Conservation (phyloP, 2,329 filamentous ascomycete species). For the Ophiostoma pallidulum region DNA sequence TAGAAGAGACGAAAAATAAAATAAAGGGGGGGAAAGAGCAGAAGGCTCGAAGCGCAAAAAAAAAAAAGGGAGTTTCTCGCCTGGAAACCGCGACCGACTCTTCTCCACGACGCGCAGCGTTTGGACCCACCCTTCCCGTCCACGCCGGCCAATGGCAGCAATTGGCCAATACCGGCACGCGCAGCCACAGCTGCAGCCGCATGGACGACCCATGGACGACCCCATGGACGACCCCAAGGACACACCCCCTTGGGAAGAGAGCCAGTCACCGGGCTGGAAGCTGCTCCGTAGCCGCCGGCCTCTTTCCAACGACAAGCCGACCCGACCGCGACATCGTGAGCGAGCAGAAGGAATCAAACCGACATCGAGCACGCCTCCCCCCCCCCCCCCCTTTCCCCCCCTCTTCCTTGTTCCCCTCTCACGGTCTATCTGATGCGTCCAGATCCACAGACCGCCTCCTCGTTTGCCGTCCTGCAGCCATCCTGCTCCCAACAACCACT, state of each 20-base stretch:
- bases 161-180: conserved; percentile 4
- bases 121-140: background rate
- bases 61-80: too few species aligned
- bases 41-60: too few species aligned
- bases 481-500: background rate
- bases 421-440: too few species aligned
- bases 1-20: too few species aligned
- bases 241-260: too few species aligned
- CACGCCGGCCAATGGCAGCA: background rate
- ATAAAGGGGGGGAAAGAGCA: too few species aligned
- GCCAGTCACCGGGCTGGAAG: background rate
- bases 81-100: too few species aligned
- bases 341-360: background rate
- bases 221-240: background rate
- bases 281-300: conserved; percentile 3
- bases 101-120: background rate
- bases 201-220: too few species aligned
- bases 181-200: background rate
- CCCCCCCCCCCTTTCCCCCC: background rate
- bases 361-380: too few species aligned
- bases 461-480: background rate
- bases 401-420: background rate
- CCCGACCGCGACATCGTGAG: too few species aligned
- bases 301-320: background rate
- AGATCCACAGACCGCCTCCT: too few species aligned